Evolutionary conservation across 106 monocot species (phyloP).

Genomic region (Phalaenopsis equestris): DNA sequence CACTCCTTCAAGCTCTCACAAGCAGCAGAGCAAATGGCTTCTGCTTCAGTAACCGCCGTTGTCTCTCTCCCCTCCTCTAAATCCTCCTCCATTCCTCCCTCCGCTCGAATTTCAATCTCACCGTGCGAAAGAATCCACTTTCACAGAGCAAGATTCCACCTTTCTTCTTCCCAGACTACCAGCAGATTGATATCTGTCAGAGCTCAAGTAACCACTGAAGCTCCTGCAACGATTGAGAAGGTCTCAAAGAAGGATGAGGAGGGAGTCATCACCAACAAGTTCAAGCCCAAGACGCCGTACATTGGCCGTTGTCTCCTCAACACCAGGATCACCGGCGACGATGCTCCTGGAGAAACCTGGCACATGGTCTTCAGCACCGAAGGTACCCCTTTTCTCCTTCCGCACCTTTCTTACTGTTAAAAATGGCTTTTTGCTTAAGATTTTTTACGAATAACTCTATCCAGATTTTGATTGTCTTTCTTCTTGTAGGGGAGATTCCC

Average conservation of each 20-base stretch:
- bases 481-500: slow-evolving; percentile 56
- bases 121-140: slow-evolving; percentile 32
- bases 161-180: background rate
- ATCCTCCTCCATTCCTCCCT: slow-evolving; percentile 22
- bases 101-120: slow-evolving; percentile 24
- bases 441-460: too few species aligned
- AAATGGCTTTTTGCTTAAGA: too few species aligned
- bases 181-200: slow-evolving; percentile 16
- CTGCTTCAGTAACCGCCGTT: slow-evolving; percentile 49
- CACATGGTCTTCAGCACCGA: slow-evolving; percentile 99
- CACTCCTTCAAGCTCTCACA: background rate
- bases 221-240: slow-evolving; percentile 58
- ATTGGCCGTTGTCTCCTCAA: slow-evolving; percentile 77
- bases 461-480: background rate
- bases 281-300: slow-evolving; percentile 80
- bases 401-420: background rate
- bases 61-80: slow-evolving; percentile 43
- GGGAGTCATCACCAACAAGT: slow-evolving; percentile 75
- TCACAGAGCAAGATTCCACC: slow-evolving; percentile 21
- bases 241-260: slow-evolving; percentile 82
- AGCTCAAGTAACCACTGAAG: slow-evolving; percentile 64
- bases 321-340: slow-evolving; percentile 96
- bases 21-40: slow-evolving; percentile 21
- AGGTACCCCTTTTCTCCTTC: slow-evolving; percentile 25
- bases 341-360: slow-evolving; percentile 98